Conservation (phyloP, 768 basidiomycete species). For the Pleurotus tuber-regium region DNA sequence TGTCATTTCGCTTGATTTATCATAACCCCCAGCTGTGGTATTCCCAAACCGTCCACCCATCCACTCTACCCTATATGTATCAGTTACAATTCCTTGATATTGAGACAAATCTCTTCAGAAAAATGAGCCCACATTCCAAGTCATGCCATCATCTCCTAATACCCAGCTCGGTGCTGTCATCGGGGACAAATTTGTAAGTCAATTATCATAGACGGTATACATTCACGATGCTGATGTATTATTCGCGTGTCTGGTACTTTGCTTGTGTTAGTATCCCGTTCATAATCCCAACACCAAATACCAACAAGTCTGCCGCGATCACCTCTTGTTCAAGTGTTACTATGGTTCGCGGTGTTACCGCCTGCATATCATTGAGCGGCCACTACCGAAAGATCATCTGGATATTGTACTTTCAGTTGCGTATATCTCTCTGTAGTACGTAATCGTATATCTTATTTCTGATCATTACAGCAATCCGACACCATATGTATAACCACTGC, state of each 20-base stretch:
- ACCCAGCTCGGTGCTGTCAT: not conserved
- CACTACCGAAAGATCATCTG: not conserved
- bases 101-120: not conserved
- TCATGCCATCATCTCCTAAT: not conserved
- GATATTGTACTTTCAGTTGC: not conserved
- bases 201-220: no score
- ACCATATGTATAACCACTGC: not conserved
- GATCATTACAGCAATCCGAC: not conserved
- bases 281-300: not conserved
- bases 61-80: no score
- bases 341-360: not conserved
- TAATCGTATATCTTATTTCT: not conserved
- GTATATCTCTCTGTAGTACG: not conserved
- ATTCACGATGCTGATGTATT: no score
- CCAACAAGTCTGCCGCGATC: not conserved
- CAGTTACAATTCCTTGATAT: not conserved
- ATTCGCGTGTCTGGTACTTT: not conserved
- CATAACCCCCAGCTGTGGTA: no score
- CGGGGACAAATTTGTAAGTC: not conserved
- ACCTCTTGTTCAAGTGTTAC: not conserved
- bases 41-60: no score
- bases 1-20: no score
- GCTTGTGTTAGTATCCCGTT: not conserved
- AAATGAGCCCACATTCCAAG: not conserved
- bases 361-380: not conserved